Conservation (phyloP, 768 basidiomycete genomes). For the Amanita inopinata region DNA sequence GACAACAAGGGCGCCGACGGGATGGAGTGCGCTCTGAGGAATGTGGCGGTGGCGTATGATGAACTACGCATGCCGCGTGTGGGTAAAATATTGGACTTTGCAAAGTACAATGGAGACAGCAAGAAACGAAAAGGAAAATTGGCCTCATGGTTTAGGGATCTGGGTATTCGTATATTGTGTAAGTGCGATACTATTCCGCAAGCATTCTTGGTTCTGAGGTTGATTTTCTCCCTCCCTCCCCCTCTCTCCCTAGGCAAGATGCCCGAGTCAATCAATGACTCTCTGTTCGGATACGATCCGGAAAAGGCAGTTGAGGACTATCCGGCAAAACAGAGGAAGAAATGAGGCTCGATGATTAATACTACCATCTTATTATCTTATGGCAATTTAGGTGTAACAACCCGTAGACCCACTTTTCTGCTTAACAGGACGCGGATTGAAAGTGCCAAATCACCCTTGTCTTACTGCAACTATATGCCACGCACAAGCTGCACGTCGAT, state of each 20-base stretch:
- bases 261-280: slow-evolving; percentile 21
- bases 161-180: slow-evolving; percentile 24
- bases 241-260: slow-evolving; percentile 17
- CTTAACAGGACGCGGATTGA: too few relatives aligned
- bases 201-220: slow-evolving; percentile 3
- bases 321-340: slow-evolving; percentile 11
- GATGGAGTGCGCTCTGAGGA: not conserved
- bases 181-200: too few relatives aligned
- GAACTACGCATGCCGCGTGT: slow-evolving; percentile 24
- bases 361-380: too few relatives aligned
- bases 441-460: too few relatives aligned
- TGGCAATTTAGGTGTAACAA: too few relatives aligned
- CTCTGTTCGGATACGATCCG: slow-evolving; percentile 19
- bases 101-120: slow-evolving; percentile 20
- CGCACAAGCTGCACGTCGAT: too few relatives aligned
- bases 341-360: not conserved
- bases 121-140: slow-evolving; percentile 23
- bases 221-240: too few relatives aligned
- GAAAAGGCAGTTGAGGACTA: slow-evolving; percentile 18
- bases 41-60: slow-evolving; percentile 13
- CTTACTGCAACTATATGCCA: too few relatives aligned
- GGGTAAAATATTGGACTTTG: slow-evolving; percentile 22
- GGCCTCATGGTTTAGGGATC: slow-evolving; percentile 24
- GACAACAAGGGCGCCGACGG: not conserved
- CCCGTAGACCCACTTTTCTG: too few relatives aligned